Conservation (phyloP, 306 rosid genomes). For the Ceratonia siliqua region DNA sequence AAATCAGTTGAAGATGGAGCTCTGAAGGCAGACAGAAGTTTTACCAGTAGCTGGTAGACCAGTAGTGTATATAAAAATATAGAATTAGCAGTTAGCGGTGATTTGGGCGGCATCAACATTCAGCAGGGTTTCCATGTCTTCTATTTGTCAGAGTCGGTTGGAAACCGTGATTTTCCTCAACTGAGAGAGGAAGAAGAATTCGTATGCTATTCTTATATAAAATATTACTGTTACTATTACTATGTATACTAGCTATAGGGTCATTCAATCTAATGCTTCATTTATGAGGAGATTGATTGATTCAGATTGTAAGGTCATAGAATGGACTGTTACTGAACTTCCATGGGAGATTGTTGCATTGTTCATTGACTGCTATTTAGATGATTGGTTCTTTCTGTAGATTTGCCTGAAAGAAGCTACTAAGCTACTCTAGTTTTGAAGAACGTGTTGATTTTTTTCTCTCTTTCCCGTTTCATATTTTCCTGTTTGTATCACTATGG, state of each 20-base stretch:
- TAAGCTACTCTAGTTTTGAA: slow-evolving; percentile 19
- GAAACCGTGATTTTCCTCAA: slow-evolving; percentile 52
- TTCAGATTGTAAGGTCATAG: slow-evolving; percentile 61
- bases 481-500: not conserved
- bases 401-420: slow-evolving; percentile 16
- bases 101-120: slow-evolving; percentile 50
- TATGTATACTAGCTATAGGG: slow-evolving; percentile 55
- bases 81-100: slow-evolving; percentile 62
- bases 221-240: slow-evolving; percentile 36
- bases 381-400: slow-evolving; percentile 29
- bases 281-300: slow-evolving; percentile 51
- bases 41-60: slow-evolving; percentile 52
- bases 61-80: slow-evolving; percentile 75
- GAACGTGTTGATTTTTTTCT: not conserved
- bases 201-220: slow-evolving; percentile 49
- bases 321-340: slow-evolving; percentile 36
- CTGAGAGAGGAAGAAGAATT: slow-evolving; percentile 54
- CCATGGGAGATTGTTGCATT: slow-evolving; percentile 40
- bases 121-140: slow-evolving; percentile 54
- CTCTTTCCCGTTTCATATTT: not conserved
- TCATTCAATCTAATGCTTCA: slow-evolving; percentile 52
- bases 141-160: slow-evolving; percentile 52
- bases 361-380: slow-evolving; percentile 35
- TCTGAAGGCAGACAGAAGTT: slow-evolving; percentile 50
- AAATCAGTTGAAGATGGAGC: slow-evolving; percentile 92